Base-by-base conservation (phyloP, 192 early-diverging fungal species). In the Tieghemiomyces parasiticus region DNA sequence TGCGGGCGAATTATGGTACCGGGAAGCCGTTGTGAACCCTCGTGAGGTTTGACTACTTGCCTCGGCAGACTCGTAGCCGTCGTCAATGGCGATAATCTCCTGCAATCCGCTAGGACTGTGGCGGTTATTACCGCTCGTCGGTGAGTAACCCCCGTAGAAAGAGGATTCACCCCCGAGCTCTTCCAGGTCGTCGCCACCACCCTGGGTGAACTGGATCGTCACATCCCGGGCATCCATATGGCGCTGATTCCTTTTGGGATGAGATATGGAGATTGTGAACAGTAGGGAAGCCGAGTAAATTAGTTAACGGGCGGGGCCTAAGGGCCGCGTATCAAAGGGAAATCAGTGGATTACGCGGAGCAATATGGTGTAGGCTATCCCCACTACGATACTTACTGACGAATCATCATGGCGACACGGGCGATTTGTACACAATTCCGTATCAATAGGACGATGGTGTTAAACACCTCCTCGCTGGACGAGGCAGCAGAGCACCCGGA, bases 361-460 rank as follows among this genome's bases (percentile, higher is more conserved):
- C 12, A 2, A 12, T 10, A 46, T 46, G 19, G 10, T 46, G 2
- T 12, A n/a, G 10, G 19, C 12, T 2, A 10, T 2, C 12, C 1
- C 19, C 45, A 12, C 45, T 46, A 3, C 1, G 2, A n/a, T 2
- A 50, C 49, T 50, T 50, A 50, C 49, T 58, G 55, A 22, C 55
- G 55, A 31, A 58, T 58, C 55, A 58, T 58, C 55, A 58, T 58
- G 33, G 20, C 32, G 20, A 58, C 55, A 2, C 55, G 55, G 19
- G 32, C 34, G 20, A 58, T 58, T 58, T 58, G 55, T 1, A 58
- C 55, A 20, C 55, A 58, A 63, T 90, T 90, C 52, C 87, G 72
- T n/a, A 86, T 66, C n/a, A 86, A 80, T 14, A 90, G 56, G 28
- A 90, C 48, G 19, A 85, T 58, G 8, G 84, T 85, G 58, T 87